These are phyloP conservation scores for Metschnikowia vanudenii DNA, from an alignment of 805 yeast genomes.

Conservation along the genomic window DNA sequence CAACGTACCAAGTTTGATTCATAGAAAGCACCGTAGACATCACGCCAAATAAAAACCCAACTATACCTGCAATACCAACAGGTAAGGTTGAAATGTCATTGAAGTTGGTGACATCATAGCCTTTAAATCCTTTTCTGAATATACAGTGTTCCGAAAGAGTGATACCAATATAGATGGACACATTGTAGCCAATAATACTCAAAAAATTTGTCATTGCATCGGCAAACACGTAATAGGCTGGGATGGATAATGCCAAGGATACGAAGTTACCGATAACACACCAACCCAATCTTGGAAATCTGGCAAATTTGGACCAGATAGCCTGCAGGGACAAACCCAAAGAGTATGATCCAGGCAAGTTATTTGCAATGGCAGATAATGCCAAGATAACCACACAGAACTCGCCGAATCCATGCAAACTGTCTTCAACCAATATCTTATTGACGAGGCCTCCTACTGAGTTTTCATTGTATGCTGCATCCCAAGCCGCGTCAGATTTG, in stretches of 20 bases:
- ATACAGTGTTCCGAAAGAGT: slow-evolving; percentile 30
- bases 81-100: slow-evolving; percentile 26
- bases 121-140: slow-evolving; percentile 26
- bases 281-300: slow-evolving; percentile 36
- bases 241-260: slow-evolving; percentile 33
- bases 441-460: slow-evolving; percentile 36
- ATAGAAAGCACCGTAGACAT: slow-evolving; percentile 32
- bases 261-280: slow-evolving; percentile 31
- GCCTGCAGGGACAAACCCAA: slow-evolving; percentile 31
- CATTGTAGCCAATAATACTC: slow-evolving; percentile 33
- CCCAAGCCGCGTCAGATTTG: slow-evolving; percentile 27
- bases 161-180: slow-evolving; percentile 34
- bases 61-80: slow-evolving; percentile 30
- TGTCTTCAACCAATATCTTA: slow-evolving; percentile 27
- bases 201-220: slow-evolving; percentile 32
- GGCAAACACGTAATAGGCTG: slow-evolving; percentile 34
- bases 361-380: slow-evolving; percentile 31
- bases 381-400: slow-evolving; percentile 34
- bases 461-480: slow-evolving; percentile 25
- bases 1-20: slow-evolving; percentile 36
- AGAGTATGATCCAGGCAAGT: slow-evolving; percentile 35
- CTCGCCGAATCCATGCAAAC: slow-evolving; percentile 33
- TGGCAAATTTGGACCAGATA: slow-evolving; percentile 31
- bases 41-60: slow-evolving; percentile 32
- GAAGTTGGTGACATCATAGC: slow-evolving; percentile 28